Evolutionary conservation across 2,329 filamentous ascomycete species (phyloP).

Genomic region (Trichoderma hamatum): DNA sequence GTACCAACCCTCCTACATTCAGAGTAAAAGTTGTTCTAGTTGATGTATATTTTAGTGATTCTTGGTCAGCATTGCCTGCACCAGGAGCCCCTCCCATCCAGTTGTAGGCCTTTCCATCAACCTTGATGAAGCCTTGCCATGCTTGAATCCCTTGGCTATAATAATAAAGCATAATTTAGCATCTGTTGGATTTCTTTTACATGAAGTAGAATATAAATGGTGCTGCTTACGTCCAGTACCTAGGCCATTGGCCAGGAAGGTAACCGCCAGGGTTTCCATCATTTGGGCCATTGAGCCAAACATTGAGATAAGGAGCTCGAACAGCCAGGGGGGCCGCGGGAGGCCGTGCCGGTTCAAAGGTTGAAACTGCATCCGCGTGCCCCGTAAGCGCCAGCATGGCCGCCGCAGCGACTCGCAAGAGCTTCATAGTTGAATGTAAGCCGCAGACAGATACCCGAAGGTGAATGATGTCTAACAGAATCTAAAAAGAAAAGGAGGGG

Average conservation of each 20-base stretch:
- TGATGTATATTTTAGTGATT: conserved; percentile 69
- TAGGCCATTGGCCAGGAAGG: conserved; percentile 69
- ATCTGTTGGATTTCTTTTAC: background rate
- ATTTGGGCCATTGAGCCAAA: conserved; percentile 66
- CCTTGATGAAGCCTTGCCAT: conserved; percentile 70
- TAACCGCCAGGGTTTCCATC: conserved; percentile 66
- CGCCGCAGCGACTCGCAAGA: conserved; percentile 31
- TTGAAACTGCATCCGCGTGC: conserved; percentile 46
- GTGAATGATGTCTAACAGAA: background rate
- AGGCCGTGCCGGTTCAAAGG: conserved; percentile 65
- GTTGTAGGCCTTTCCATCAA: conserved; percentile 65
- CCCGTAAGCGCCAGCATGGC: conserved; percentile 30
- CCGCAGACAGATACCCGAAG: background rate
- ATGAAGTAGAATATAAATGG: no score
- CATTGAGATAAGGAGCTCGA: conserved; percentile 73
- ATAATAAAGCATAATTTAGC: conserved; percentile 30
- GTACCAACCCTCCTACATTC: conserved; percentile 62
- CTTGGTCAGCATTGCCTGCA: conserved; percentile 59
- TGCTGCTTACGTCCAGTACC: conserved; percentile 66
- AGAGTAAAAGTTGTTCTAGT: conserved; percentile 72
- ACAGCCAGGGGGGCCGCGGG: conserved; percentile 74
- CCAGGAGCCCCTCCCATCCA: conserved; percentile 67
- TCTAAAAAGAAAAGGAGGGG: background rate
- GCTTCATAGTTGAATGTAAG: conserved; percentile 30
- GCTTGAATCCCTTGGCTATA: conserved; percentile 52